These are phyloP conservation scores for Microbotryomycetes sp. DNA, from an alignment of 1,284 basidiomycete genomes.

Conservation along the genomic window DNA sequence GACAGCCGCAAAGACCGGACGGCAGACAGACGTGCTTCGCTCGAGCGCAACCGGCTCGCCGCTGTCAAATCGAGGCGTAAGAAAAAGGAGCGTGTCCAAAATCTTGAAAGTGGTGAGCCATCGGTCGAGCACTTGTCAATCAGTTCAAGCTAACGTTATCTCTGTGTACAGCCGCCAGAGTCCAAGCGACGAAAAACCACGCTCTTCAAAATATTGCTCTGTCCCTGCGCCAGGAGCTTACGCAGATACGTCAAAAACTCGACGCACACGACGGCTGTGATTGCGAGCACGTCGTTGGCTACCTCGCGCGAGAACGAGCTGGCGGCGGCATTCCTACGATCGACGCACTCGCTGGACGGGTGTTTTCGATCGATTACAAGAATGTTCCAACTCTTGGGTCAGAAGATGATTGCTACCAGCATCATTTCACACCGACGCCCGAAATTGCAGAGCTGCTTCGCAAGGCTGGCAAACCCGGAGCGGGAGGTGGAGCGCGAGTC, in stretches of 20 bases:
- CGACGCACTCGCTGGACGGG: constrained; percentile 22
- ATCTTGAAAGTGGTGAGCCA: constrained; percentile 20
- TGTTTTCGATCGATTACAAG: not conserved
- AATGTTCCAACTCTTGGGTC: not conserved
- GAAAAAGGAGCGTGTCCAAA: constrained; percentile 25
- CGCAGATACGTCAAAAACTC: constrained; percentile 17
- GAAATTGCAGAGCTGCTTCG: not conserved
- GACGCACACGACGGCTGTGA: constrained; percentile 14
- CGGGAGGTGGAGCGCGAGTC: not conserved
- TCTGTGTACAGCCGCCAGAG: constrained; percentile 7
- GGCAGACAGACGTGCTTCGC: not conserved
- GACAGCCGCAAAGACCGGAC: too few relatives aligned
- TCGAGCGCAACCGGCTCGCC: constrained; percentile 29
- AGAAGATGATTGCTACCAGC: not conserved
- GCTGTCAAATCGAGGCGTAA: constrained; percentile 27
- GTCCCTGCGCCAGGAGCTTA: constrained; percentile 17
- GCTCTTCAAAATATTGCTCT: constrained; percentile 17
- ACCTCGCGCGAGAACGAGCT: constrained; percentile 16
- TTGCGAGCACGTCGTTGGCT: constrained; percentile 28
- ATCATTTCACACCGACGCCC: not conserved
- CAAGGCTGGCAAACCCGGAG: not conserved
- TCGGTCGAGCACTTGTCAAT: not conserved
- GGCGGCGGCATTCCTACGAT: constrained; percentile 27
- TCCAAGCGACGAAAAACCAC: constrained; percentile 11
- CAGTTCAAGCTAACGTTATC: not conserved